These are phyloP conservation scores for Debaryomycetaceae sp. DNA, from an alignment of 1,139 yeast species.

Conservation along the genomic window DNA sequence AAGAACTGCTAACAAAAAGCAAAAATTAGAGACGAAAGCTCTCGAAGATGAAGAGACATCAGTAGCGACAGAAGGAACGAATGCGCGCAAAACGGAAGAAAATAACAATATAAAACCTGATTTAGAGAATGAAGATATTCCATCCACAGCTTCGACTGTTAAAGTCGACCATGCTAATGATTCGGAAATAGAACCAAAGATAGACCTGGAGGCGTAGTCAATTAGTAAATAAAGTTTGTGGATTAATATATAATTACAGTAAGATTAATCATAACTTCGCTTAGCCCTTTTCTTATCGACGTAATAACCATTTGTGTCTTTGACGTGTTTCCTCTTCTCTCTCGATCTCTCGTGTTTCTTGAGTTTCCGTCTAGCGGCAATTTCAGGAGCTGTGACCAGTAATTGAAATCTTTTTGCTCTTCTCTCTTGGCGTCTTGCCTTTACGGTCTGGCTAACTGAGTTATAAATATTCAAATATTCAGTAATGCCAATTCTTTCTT, in stretches of 20 bases:
- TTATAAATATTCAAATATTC: conserved; percentile 65
- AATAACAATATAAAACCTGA: background rate
- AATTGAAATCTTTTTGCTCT: conserved; percentile 71
- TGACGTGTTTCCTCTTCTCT: conserved; percentile 70
- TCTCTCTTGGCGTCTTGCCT: conserved; percentile 69
- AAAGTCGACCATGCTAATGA: background rate
- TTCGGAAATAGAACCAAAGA: background rate
- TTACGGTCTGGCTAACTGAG: conserved; percentile 57
- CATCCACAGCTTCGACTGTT: background rate
- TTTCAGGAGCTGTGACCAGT: conserved; percentile 77
- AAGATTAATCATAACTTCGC: conserved; percentile 2
- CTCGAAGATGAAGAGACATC: conserved; percentile 1
- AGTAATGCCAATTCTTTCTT: conserved; percentile 68
- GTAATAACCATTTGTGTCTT: conserved; percentile 75
- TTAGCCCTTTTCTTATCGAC: conserved; percentile 53
- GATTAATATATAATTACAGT: background rate
- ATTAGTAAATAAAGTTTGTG: background rate
- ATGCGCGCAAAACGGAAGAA: conserved; percentile 11
- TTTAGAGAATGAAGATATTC: conserved; percentile 5
- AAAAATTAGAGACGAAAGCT: conserved; percentile 11
- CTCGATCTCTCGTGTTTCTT: conserved; percentile 72
- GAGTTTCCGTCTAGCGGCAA: conserved; percentile 71
- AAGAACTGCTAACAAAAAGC: conserved; percentile 9
- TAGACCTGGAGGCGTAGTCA: background rate
- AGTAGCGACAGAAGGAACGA: conserved; percentile 8